Conservation (phyloP, 805 yeast species). For the Candida hispaniensis region DNA sequence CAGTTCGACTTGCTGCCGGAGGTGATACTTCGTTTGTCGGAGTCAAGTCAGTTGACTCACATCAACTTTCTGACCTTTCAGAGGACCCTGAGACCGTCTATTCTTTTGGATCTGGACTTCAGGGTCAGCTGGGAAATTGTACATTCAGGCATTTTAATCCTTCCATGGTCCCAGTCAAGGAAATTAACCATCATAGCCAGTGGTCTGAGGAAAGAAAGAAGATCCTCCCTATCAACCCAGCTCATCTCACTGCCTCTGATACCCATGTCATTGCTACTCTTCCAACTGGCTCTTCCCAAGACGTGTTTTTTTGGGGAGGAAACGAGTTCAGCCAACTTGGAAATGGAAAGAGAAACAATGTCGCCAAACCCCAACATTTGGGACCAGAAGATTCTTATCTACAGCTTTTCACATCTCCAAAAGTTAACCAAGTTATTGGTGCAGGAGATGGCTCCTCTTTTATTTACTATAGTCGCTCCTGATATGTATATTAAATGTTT, state of each 20-base stretch:
- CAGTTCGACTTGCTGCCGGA: constrained; percentile 49
- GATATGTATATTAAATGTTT: too few relatives aligned
- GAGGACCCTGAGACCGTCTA: constrained; percentile 26
- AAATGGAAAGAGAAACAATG: constrained; percentile 59
- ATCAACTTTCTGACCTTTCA: constrained; percentile 20
- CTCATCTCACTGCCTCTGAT: constrained; percentile 47
- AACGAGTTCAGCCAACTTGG: constrained; percentile 79
- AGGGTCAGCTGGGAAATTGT: constrained; percentile 80
- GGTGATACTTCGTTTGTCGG: constrained; percentile 50
- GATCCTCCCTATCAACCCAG: constrained; percentile 39
- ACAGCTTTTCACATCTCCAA: constrained; percentile 14
- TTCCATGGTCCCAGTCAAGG: constrained; percentile 49
- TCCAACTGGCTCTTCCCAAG: constrained; percentile 33
- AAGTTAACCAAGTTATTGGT: constrained; percentile 43
- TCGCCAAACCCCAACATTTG: constrained; percentile 21
- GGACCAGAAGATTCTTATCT: constrained; percentile 6
- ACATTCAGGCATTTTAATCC: constrained; percentile 63
- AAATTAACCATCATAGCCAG: constrained; percentile 39
- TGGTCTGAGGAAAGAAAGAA: constrained; percentile 39
- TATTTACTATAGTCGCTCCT: constrained; percentile 46
- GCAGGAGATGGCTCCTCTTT: constrained; percentile 58
- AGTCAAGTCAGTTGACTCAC: constrained; percentile 22
- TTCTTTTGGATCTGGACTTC: constrained; percentile 73
- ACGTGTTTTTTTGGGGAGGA: constrained; percentile 73
- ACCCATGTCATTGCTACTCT: constrained; percentile 56